Evolutionary conservation across 306 rosid species (phyloP), one percentile per base, ranked within the genome.

Genomic region (Sicyos baderoa): DNA sequence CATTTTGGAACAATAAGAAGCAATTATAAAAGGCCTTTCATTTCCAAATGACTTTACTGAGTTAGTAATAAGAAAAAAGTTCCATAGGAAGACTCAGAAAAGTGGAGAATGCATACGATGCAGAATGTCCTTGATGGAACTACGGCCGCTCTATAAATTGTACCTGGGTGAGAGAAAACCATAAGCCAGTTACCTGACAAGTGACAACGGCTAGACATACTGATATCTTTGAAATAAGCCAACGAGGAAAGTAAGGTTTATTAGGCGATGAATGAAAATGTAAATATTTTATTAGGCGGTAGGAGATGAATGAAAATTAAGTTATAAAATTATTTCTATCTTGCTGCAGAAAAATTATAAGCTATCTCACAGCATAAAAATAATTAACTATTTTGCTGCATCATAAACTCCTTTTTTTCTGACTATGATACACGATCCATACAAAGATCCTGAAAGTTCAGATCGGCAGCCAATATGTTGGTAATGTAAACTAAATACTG

Each of bases 121-220:
- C 97, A 90, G 84, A 93, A 93, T 8, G 99, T 90, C 82, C 90
- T 83, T 75, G 97, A 88, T 61, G 99, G 97, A 81, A 93, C 88
- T 70, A 90, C 84, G 42, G 91, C 78, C 78, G 99, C 85, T 84
- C 79, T 82, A 85, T 93, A 93, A 71, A 90, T 69, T 62, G 99
- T 93, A 76, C 96, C 98, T 92, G 98, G 82, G 81, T 77, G 13
- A 67, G 13, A 67, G 29, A 74, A 47, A 79, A 76, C 68, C 21
- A 75, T 76, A 73, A 17, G 23, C n/a, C 65, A 72, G 75, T 65
- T 35, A 75, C 79, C 75, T 29, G 35, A 29, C 35, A 29, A 29
- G 35, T 79, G 69, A 9, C 72, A 64, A 51, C 54, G 18, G 64
- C 60, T 70, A 67, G n/a, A 23, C 22, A 68, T 32, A 19, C 27